Evolutionary conservation across 257 asterid genomes (phyloP), one percentile per base, ranked within the genome.

Genomic region (Solanum peruvianum): DNA sequence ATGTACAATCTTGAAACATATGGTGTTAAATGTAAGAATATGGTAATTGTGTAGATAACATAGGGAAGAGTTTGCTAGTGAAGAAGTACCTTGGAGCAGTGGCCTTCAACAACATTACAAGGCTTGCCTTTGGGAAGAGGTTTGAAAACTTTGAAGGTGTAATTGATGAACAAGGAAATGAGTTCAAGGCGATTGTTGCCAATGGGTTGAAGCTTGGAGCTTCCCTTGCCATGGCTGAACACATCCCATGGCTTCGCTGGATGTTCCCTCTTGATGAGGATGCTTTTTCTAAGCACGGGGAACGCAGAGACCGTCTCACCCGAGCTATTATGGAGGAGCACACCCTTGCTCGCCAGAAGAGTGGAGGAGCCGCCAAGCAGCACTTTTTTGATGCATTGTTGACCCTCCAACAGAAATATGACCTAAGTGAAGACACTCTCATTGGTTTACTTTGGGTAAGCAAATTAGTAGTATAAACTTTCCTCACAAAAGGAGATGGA

Each of bases 371-470:
- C 87, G 92, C 90, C 87, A 88, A 93, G 45, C 94, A 94, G 73
- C 96, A 94, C 90, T 95, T 95, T 86, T 91, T 92, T 69, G 95
- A 94, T 84, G 96, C 96, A 66, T 78, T 95, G 87, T 91, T 93
- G 73, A 88, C 91, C 11, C 95, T 92, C 9, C 75, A 92, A 88
- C 96, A 92, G 42, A 91, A 94, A 83, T 93, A 95, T 87, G 98
- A 92, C 87, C 93, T 95, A 31, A 93, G 98, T 52, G 96, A 95
- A 86, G 98, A 94, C 85, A 94, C 98, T 31, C 89, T 95, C 86
- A 92, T 93, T 73, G 98, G 98, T 86, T 93, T 95, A 49, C 95
- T 94, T 29, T 95, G 98, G 98, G 98, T 93, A 89, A 89, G 93
- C 89, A 81, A 45, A 73, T 70, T 49, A 44, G 18, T 49, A 64